A percentile compares a stretch with the other conserved stretches of the same genome.
These are phyloP conservation scores for Herpetomonas samuelpessoai DNA, from an alignment of 208 protist species.

Conservation along the genomic window DNA sequence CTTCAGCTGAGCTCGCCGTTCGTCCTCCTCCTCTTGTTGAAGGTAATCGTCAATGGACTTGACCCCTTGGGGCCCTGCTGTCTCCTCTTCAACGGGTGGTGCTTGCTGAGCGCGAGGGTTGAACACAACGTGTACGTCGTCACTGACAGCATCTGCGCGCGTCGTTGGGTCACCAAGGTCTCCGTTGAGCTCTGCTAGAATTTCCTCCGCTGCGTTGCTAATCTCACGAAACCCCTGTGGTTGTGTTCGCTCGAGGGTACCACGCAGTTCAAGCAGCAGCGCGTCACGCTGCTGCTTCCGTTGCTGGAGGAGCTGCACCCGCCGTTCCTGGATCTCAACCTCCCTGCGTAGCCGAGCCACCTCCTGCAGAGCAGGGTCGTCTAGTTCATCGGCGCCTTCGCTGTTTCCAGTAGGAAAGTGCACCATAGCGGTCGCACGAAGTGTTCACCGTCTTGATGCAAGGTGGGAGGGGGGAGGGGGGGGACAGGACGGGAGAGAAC, in stretches of 20 bases:
- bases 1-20: neutral
- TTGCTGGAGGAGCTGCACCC: slow-evolving; percentile 16
- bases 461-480: neutral
- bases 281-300: slow-evolving; percentile 19
- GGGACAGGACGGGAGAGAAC: neutral
- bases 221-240: slow-evolving; percentile 12
- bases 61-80: no score
- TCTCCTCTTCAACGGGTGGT: no score
- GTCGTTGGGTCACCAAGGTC: no score
- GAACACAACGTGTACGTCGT: no score
- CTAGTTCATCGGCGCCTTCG: neutral
- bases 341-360: slow-evolving; percentile 20
- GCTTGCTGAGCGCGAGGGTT: no score
- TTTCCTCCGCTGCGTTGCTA: slow-evolving; percentile 7
- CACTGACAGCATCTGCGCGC: no score
- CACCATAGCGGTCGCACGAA: slow-evolving; percentile 2
- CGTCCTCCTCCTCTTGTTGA: neutral
- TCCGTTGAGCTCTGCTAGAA: slow-evolving; percentile 13
- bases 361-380: slow-evolving; percentile 2
- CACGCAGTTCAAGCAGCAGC: slow-evolving; percentile 20
- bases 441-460: neutral
- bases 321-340: slow-evolving; percentile 27
- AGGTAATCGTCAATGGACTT: neutral
- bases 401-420: neutral
- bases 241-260: slow-evolving; percentile 10